Conservation (phyloP, 352 stramenopile genomes). For the Phytophthora colocasiae region DNA sequence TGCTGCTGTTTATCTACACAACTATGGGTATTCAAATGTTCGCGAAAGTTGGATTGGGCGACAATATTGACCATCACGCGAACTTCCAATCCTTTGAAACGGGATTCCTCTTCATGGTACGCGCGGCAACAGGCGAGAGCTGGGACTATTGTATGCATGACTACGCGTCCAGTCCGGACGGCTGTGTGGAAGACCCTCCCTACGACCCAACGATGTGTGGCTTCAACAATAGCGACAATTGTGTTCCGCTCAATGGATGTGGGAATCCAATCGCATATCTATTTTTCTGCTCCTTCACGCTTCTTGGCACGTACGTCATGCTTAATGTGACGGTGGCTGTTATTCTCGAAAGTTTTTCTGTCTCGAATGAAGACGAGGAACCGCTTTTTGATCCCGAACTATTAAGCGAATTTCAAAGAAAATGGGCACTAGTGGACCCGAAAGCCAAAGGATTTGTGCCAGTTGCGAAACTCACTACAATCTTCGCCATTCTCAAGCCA, state of each 20-base stretch:
- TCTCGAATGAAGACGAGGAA: conserved; percentile 86
- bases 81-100: conserved; percentile 94
- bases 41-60: conserved; percentile 75
- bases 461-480: conserved; percentile 64
- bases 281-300: conserved; percentile 89
- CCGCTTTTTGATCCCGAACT: conserved; percentile 86
- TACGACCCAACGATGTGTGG: conserved; percentile 75
- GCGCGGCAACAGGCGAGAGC: conserved; percentile 91
- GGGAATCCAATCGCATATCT: conserved; percentile 64
- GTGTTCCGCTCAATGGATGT: conserved; percentile 80
- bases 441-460: conserved; percentile 85
- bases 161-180: conserved; percentile 40
- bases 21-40: conserved; percentile 94
- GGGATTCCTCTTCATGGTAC: conserved; percentile 90
- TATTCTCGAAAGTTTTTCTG: conserved; percentile 92
- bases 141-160: conserved; percentile 95
- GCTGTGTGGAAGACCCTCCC: conserved; percentile 68
- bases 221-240: conserved; percentile 67
- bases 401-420: conserved; percentile 85
- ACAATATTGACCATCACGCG: conserved; percentile 83
- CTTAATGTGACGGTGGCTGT: conserved; percentile 96
- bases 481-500: conserved; percentile 77
- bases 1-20: conserved; percentile 94
- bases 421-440: conserved; percentile 90
- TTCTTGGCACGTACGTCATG: conserved; percentile 94